Evolutionary conservation across 2,329 filamentous ascomycete species (phyloP).

Genomic region (Blastomyces silverae): DNA sequence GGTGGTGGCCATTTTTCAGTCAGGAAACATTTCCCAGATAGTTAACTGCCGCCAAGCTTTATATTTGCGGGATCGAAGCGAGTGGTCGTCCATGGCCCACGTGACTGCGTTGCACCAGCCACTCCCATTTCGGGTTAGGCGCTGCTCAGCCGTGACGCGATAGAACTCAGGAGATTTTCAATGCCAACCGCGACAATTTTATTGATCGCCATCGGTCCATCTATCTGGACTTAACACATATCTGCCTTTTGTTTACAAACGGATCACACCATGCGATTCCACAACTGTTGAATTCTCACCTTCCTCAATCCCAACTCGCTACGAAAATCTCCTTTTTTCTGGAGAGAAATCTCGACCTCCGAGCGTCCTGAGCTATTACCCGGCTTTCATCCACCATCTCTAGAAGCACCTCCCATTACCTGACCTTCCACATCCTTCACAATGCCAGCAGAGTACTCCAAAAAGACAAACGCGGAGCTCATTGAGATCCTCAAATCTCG

Average conservation of each 20-base stretch:
- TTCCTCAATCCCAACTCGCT: background rate
- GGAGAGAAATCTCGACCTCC: background rate
- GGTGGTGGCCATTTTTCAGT: background rate
- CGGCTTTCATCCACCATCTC: background rate
- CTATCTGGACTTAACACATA: background rate
- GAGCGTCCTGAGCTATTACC: background rate
- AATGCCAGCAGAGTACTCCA: conserved; percentile 44
- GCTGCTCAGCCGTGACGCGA: conserved; percentile 5
- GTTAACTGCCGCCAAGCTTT: too few species aligned
- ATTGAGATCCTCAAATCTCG: conserved; percentile 46
- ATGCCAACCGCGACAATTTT: conserved; percentile 1
- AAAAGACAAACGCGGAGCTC: conserved; percentile 46
- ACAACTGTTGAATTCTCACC: background rate
- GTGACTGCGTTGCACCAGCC: background rate
- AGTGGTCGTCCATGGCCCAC: background rate
- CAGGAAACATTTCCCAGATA: too few species aligned
- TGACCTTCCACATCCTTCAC: conserved; percentile 11
- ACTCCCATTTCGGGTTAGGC: conserved; percentile 3
- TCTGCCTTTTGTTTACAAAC: background rate
- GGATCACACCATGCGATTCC: conserved; percentile 1
- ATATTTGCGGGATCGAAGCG: too few species aligned
- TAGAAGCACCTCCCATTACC: background rate
- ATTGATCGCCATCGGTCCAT: background rate
- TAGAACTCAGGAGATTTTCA: conserved; percentile 10
- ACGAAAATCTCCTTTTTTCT: background rate